Percentiles rank a stretch among this genome's conserved stretches.
These are phyloP conservation scores for Aspergillus niger DNA, from an alignment of 2,329 filamentous ascomycete species.

Conservation along the genomic window DNA sequence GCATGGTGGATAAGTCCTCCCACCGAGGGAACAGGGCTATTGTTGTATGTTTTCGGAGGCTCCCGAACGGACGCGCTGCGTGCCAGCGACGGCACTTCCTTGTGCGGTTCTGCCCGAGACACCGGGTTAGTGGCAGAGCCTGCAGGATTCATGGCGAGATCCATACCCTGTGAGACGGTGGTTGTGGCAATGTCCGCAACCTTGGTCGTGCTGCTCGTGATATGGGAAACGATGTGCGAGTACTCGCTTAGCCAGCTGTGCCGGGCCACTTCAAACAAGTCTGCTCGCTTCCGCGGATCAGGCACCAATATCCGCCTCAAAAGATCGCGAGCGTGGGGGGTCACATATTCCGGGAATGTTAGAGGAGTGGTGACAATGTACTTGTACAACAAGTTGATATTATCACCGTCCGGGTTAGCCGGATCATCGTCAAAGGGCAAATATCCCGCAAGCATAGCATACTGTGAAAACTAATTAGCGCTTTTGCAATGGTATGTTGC, in stretches of 20 bases:
- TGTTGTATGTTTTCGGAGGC: slow-evolving; percentile 65
- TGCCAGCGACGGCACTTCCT: slow-evolving; percentile 65
- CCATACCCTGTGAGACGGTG: slow-evolving; percentile 63
- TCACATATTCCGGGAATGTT: slow-evolving; percentile 98
- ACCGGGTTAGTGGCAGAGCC: slow-evolving; percentile 9
- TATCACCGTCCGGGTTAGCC: slow-evolving; percentile 96
- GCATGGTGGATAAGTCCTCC: slow-evolving; percentile 71
- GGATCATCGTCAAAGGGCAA: slow-evolving; percentile 97
- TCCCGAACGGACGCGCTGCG: slow-evolving; percentile 93
- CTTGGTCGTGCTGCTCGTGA: slow-evolving; percentile 91
- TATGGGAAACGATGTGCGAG: slow-evolving; percentile 93
- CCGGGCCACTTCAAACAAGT: slow-evolving; percentile 93
- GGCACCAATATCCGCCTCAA: slow-evolving; percentile 91
- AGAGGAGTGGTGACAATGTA: slow-evolving; percentile 97
- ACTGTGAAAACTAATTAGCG: slow-evolving; percentile 56
- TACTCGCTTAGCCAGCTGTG: slow-evolving; percentile 99
- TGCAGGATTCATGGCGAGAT: neutral
- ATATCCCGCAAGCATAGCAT: slow-evolving; percentile 97
- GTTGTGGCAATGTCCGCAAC: slow-evolving; percentile 82
- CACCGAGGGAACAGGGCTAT: slow-evolving; percentile 47
- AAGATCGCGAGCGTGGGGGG: slow-evolving; percentile 90
- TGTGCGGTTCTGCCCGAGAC: slow-evolving; percentile 47
- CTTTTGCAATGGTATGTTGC: neutral
- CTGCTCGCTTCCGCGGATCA: slow-evolving; percentile 89
- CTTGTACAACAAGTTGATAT: slow-evolving; percentile 98